Evolutionary conservation across 148 eudicot species (phyloP), one percentile per base, ranked within the genome.

Genomic region (Agrostemma githago): DNA sequence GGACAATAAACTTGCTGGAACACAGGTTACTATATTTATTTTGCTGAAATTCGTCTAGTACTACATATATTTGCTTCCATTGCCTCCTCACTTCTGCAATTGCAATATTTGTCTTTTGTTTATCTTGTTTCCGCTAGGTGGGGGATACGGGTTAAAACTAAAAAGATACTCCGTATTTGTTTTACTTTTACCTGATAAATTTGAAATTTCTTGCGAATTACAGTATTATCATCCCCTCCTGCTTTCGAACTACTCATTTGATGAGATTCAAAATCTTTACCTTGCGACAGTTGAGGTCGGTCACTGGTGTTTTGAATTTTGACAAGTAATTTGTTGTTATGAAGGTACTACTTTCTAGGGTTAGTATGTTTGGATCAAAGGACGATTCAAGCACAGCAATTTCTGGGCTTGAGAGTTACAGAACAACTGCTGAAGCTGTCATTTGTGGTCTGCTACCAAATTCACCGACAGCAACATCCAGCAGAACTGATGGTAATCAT

Each of bases 1-100:
- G 97, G 98, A 94, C 76, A 84, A 90, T 80, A 94, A 94, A 82
- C 89, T 83, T 11, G 88, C 98, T 2, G 98, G 98, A 79, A 80
- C 92, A 76, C 96, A 94, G 89, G 98, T 90, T 76, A 66, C 39
- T 68, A 26, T 6, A 15, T 51, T 51, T 51, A 15, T 51, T 51
- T 11, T 12, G 56, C 14, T 4, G 15, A 51, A 51, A 51, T 51
- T 1, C 56, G 14, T 11, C 14, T 15, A 51, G 56, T 48, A 48
- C 9, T 3, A 12, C 7, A 12, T 12, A 8, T 48, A 51, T 51
- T 51, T 51, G 3, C 16, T 51, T 51, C 56, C 4, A 15, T 51
- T 51, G 56, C 3, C 56, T 51, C 56, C 56, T 51, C 4, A 15
- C 14, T 51, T 51, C 56, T 51, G 16, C 16, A 11, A 51, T 51